Base-by-base conservation (phyloP, 148 eudicot species). In the Rhododendron henanense region DNA sequence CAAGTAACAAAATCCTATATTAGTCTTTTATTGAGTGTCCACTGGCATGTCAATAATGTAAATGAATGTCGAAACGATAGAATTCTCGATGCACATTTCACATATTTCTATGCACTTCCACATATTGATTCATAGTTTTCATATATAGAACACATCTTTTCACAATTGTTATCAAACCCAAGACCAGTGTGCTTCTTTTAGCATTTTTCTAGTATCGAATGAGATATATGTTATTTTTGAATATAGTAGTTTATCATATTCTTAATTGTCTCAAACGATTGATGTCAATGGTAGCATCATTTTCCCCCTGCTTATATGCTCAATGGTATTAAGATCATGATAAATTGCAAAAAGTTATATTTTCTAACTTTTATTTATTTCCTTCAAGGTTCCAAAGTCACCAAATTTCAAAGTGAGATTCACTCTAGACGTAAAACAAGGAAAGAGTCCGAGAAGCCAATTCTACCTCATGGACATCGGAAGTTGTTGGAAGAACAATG, bases 401-500 rank as follows among this genome's bases (percentile, higher is more conserved):
- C 95, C 95, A 18, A 84, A 92, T 83, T 93, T 93, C 87, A 90
- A 82, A 81, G 95, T 93, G 71, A 89, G 35, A 37, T 88, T 91
- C 85, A 87, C 88, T 0, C 76, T 93, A 59, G 77, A 93, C 39
- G 45, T 93, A 14, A 92, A 78, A 28, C 78, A 84, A 79, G 94
- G 93, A 78, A 93, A 93, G 10, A 93, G 95, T 6, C 82, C 89
- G 7, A 87, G 39, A 6, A 87, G 84, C 51, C 95, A 93, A 47
- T 92, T 93, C 88, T 93, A 91, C 88, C 88, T 92, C 21, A 86
- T 91, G 89, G 95, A 93, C 87, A 93, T 92, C 15, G 94, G 95
- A 2, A 90, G 95, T 83, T 92, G 95, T 31, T 93, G 95, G 95
- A 93, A 93, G 87, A 92, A 91, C 90, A 85, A 90, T 51, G 94